Evolutionary conservation across 2,329 filamentous ascomycete genomes (phyloP), one percentile per base, ranked within the genome.

Genomic region (Pyrenophora seminiperda): DNA sequence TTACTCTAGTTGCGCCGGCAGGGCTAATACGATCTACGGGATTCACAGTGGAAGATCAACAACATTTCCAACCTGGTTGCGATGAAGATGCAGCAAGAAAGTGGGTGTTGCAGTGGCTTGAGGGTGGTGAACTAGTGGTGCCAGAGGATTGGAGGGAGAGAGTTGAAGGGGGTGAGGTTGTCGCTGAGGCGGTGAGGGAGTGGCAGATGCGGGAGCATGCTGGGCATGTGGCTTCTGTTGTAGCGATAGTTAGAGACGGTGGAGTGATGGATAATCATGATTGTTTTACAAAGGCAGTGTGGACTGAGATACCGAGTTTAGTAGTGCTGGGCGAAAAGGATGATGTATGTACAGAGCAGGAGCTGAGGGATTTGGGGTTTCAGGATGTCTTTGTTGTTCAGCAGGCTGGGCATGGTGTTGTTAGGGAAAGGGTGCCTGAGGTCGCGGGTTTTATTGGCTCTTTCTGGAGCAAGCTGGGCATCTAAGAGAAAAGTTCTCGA

Each of bases 151-250:
- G 80, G 79, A 59, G 72, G 53, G 68, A 78, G 34, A 71, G 72
- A 14, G 72, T 79, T 4, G 48, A 18, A 0, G 58, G 53, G 0
- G 77, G 78, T 0, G 74, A 80, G 32, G 62, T 82, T 0, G 79
- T 81, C 1, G 75, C 78, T 0, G 71, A 77, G 49, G 78, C 78
- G 0, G 59, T 83, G 1, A 63, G 71, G n/a, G 72, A 73, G 0
- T 83, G 81, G 81, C 70, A 82, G 58, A 70, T 75, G 61, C 62
- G 55, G 7, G 59, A 77, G 5, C 80, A 83, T 55, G 17, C 54
- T 2, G 80, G 79, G 0, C 78, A 82, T 53, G 15, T 54, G 3
- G 75, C 75, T 0, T 77, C 75, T 27, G 76, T 83, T 1, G 70
- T 80, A 14, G 76, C 66, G 0, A 72, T 81, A 0, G 68, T 81